phyloP scores from a whole-genome alignment of 768 basidiomycete species.

The Naematelia encephala region DNA sequence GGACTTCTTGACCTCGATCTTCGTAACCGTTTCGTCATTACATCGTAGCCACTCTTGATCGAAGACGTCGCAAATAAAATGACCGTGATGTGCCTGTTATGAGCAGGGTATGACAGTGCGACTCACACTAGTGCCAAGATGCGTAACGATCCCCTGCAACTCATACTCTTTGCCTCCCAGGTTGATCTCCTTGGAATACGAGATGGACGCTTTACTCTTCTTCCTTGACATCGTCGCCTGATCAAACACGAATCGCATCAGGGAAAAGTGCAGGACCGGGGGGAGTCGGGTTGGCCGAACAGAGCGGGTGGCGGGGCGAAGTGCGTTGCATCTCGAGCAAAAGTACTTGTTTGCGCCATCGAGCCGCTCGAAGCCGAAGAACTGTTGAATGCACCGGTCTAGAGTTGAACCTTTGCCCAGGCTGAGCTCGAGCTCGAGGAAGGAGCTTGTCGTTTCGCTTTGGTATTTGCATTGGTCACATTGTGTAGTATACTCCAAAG shows the following conservation, averaged over 20 bases:
- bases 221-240: slow-evolving; percentile 71
- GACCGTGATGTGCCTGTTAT: slow-evolving; percentile 55
- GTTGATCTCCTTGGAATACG: slow-evolving; percentile 70
- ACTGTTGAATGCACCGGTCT: slow-evolving; percentile 66
- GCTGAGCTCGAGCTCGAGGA: slow-evolving; percentile 83
- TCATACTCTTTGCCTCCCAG: slow-evolving; percentile 71
- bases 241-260: slow-evolving; percentile 91
- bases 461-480: slow-evolving; percentile 67
- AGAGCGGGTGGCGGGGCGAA: slow-evolving; percentile 76
- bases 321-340: slow-evolving; percentile 68
- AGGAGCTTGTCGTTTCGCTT: slow-evolving; percentile 62
- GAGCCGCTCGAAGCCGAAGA: slow-evolving; percentile 68
- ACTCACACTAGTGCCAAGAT: slow-evolving; percentile 89
- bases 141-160: slow-evolving; percentile 75
- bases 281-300: slow-evolving; percentile 70
- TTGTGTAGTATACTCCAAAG: slow-evolving; percentile 71
- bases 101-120: slow-evolving; percentile 68
- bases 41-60: slow-evolving; percentile 73
- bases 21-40: slow-evolving; percentile 81
- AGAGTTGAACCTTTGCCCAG: slow-evolving; percentile 61
- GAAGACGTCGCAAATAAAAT: slow-evolving; percentile 44
- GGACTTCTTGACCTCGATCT: slow-evolving; percentile 66
- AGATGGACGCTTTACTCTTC: slow-evolving; percentile 76
- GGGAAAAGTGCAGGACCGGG: slow-evolving; percentile 80
- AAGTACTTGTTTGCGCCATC: slow-evolving; percentile 81